phyloP scores from a whole-genome alignment of 2,329 filamentous ascomycete species.

The Tolypocladium tropicale region DNA sequence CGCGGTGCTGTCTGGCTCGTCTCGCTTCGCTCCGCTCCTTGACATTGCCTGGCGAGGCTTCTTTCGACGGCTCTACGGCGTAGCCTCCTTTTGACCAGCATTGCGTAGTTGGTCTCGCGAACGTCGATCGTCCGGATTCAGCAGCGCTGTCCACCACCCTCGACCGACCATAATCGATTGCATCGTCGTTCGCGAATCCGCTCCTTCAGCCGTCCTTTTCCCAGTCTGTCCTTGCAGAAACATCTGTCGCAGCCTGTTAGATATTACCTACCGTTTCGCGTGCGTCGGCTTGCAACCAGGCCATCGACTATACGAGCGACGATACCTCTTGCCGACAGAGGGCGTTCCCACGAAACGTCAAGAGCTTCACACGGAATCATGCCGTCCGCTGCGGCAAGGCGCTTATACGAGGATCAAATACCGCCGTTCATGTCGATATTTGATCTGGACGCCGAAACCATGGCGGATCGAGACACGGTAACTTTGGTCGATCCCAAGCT shows the following conservation, averaged over 20 bases:
- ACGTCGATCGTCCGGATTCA: constrained; percentile 31
- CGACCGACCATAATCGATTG: constrained; percentile 2
- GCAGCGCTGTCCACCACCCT: constrained; percentile 37
- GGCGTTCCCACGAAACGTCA: not conserved
- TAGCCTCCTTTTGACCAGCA: constrained; percentile 8
- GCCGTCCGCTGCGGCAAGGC: constrained; percentile 51
- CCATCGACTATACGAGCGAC: not conserved
- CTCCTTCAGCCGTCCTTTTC: constrained; percentile 7
- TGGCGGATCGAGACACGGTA: constrained; percentile 42
- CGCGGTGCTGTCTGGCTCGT: constrained; percentile 1
- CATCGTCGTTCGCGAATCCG: constrained; percentile 8
- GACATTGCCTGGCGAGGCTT: constrained; percentile 3
- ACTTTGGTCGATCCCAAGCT: constrained; percentile 44
- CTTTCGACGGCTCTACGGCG: constrained; percentile 2
- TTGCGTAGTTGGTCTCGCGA: constrained; percentile 5
- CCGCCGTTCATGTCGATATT: constrained; percentile 70
- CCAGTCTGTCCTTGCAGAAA: constrained; percentile 3
- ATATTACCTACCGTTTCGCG: not conserved
- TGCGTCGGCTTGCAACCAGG: not conserved
- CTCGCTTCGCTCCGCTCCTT: not conserved
- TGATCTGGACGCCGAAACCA: constrained; percentile 49
- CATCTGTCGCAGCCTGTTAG: not conserved
- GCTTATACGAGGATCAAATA: constrained; percentile 59
- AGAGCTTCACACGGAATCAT: constrained; percentile 28
- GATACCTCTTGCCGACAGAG: not conserved